Base-by-base conservation (phyloP, 495 filamentous ascomycete species). In the Penicillium canescens region DNA sequence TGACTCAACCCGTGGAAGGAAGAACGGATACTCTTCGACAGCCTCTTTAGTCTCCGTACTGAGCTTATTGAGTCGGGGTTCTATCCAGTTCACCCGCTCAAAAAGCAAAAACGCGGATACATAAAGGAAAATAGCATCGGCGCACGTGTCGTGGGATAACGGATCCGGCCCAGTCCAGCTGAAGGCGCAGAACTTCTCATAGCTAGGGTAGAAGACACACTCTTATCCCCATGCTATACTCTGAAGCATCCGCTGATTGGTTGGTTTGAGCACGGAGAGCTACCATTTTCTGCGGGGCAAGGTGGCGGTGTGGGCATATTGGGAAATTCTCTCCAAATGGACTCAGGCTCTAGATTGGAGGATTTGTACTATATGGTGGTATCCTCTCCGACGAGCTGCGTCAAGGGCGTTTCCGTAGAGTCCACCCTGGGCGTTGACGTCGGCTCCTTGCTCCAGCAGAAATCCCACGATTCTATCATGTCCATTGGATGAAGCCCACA, bases 1-100 rank as follows among this genome's bases (percentile, higher is more conserved):
- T 13, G 35, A 42, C 11, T 56, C 41, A 14, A 51, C 31, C 7
- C 54, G 40, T 14, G 47, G 54, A 16, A 56, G 41, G 26, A 56
- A 50, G 16, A 56, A 56, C 18, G 21, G 46, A 16, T 56, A 46
- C 41, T 56, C 54, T n/a, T 26, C 47, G 1, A 50, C 18, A 14
- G 41, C 21, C 10, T 51, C 47, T 33, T 33, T 12, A 10, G 16
- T 51, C 4, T 6, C 34, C 3, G 4, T 26, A 13, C 23, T 46
- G 2, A 56, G 14, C 13, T 34, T 33, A 5, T 13, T 26, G 12
- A 55, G 52, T 26, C 52, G 44, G 13, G 42, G n/a, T 42, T 55
- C 52, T 47, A 48, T 40, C 44, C 45, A 55, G n/a, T 37, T 4
- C 28, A 55, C 38, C 28, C 11, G 37, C 31, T 42, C 39, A 33